These are phyloP conservation scores for Microcos paniculata DNA, from an alignment of 345 rosid species.

Conservation along the genomic window DNA sequence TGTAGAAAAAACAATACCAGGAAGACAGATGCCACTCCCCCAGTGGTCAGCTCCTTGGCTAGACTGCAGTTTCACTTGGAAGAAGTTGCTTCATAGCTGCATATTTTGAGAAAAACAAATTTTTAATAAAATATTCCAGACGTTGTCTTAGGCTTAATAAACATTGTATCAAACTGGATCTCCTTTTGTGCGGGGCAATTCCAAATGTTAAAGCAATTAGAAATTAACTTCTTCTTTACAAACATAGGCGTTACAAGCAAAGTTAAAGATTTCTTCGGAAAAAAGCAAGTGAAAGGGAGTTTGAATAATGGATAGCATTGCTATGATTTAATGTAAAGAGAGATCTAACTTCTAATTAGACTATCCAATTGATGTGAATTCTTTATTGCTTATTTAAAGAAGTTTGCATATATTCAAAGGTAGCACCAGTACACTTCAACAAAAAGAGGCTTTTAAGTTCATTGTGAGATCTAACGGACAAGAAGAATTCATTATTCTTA, in stretches of 20 bases:
- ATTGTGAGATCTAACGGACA: background rate
- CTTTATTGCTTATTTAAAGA: background rate
- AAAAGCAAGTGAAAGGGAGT: background rate
- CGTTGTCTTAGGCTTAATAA: too few species aligned
- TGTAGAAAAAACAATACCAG: conserved; percentile 76
- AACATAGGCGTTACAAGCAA: too few species aligned
- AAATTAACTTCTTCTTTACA: too few species aligned
- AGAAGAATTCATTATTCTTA: background rate
- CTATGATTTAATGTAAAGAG: background rate
- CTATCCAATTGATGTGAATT: background rate
- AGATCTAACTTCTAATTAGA: background rate
- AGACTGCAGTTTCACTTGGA: too few species aligned
- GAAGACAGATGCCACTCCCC: conserved; percentile 23
- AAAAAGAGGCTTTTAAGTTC: background rate
- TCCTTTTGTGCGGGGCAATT: too few species aligned
- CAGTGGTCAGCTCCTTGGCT: too few species aligned
- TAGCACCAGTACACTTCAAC: background rate
- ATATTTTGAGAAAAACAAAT: too few species aligned
- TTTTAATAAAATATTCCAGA: too few species aligned
- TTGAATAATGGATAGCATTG: background rate
- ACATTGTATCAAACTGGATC: too few species aligned
- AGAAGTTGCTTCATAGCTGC: too few species aligned
- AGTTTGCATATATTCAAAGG: background rate
- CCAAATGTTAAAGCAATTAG: too few species aligned
- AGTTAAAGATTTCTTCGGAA: too few species aligned